Conservation (phyloP, 768 basidiomycete genomes). For the Sarcodon sp. region DNA sequence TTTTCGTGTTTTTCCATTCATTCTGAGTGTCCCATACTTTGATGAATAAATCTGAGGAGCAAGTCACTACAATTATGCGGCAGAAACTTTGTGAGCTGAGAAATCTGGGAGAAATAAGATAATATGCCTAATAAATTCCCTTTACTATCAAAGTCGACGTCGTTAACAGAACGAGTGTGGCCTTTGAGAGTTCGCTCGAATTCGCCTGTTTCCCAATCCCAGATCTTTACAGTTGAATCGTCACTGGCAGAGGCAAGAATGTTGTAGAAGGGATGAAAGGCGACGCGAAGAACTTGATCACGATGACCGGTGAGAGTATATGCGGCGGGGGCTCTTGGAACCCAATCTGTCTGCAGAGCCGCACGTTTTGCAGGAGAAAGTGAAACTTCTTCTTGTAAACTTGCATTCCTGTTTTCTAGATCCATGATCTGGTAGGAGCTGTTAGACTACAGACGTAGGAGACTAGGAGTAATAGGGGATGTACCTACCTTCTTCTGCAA, state of each 20-base stretch:
- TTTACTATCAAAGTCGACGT: conserved; percentile 82
- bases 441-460: not conserved
- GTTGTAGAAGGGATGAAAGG: conserved; percentile 82
- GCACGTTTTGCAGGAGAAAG: conserved; percentile 38
- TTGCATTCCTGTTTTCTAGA: conserved; percentile 72
- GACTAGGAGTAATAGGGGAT: not conserved
- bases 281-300: conserved; percentile 60
- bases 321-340: conserved; percentile 75
- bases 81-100: not conserved
- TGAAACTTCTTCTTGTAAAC: conserved; percentile 61
- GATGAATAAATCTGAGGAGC: conserved; percentile 81
- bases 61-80: conserved; percentile 31
- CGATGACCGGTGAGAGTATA: conserved; percentile 72
- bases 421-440: conserved; percentile 73
- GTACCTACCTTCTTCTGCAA: conserved; percentile 80
- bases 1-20: conserved; percentile 84
- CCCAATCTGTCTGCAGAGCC: conserved; percentile 68
- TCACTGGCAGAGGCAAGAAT: conserved; percentile 78
- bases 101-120: not conserved
- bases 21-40: conserved; percentile 88
- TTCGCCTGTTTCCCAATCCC: conserved; percentile 96
- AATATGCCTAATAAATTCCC: conserved; percentile 65
- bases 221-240: conserved; percentile 83
- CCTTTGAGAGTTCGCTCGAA: conserved; percentile 87
- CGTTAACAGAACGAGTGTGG: conserved; percentile 80